Evolutionary conservation across 768 basidiomycete genomes (phyloP).

Genomic region (Auricularia cornea): DNA sequence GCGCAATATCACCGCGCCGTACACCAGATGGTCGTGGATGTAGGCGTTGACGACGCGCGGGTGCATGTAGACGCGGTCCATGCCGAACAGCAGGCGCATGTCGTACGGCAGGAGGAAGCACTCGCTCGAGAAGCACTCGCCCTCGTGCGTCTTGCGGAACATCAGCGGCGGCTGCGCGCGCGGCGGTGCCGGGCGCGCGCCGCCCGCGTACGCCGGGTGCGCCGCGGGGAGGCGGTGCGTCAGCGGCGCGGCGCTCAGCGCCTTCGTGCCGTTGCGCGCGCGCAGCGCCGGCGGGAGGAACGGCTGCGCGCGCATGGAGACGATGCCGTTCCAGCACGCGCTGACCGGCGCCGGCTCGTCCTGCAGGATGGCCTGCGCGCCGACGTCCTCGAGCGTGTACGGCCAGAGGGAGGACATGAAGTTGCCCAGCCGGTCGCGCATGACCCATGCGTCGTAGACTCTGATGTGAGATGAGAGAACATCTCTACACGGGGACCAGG

Average conservation of each 20-base stretch:
- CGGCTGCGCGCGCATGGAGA: too few relatives aligned
- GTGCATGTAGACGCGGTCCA: conserved; percentile 31
- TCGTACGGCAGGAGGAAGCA: conserved; percentile 37
- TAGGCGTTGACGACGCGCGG: conserved; percentile 33
- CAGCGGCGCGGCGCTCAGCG: too few relatives aligned
- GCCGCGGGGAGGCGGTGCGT: conserved; percentile 21
- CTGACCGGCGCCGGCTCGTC: too few relatives aligned
- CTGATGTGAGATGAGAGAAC: too few relatives aligned
- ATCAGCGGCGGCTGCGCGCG: conserved; percentile 19
- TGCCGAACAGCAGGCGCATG: conserved; percentile 28
- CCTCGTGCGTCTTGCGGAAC: conserved; percentile 22
- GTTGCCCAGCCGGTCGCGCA: too few relatives aligned
- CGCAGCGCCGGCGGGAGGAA: too few relatives aligned
- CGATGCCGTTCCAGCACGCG: too few relatives aligned
- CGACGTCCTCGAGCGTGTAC: too few relatives aligned
- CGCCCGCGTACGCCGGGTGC: conserved; percentile 21
- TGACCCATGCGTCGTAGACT: too few relatives aligned
- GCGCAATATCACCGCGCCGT: conserved; percentile 16
- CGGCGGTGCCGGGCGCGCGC: conserved; percentile 17
- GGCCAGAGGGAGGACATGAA: too few relatives aligned
- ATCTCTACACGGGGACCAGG: too few relatives aligned
- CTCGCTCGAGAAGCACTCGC: conserved; percentile 32
- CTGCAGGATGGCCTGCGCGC: too few relatives aligned
- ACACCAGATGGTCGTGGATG: conserved; percentile 20
- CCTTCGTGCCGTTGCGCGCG: conserved; percentile 4